phyloP scores from a whole-genome alignment of 768 basidiomycete species.

The Porphyrellus cyaneotinctus region DNA sequence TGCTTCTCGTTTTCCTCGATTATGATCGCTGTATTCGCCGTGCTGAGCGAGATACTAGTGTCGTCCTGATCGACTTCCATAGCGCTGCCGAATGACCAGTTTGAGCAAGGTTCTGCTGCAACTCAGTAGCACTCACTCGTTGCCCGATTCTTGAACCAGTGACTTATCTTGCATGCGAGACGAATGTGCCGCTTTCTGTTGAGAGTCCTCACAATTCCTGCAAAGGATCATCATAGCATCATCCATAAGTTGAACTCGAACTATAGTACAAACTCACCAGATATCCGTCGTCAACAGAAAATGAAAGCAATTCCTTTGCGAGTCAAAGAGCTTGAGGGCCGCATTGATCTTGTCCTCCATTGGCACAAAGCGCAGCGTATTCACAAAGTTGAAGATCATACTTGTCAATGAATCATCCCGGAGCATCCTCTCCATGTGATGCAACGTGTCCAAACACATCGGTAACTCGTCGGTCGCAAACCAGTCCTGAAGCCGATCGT shows the following conservation, averaged over 20 bases:
- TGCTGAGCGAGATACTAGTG: not conserved
- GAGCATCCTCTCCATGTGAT: constrained; percentile 9
- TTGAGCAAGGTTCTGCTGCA: not conserved
- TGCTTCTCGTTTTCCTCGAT: not conserved
- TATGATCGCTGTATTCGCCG: not conserved
- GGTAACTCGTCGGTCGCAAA: constrained; percentile 3
- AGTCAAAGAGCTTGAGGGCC: constrained; percentile 7
- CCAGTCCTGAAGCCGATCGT: constrained; percentile 11
- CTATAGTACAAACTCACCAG: constrained; percentile 1
- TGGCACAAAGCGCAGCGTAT: not conserved
- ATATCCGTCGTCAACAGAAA: constrained; percentile 8
- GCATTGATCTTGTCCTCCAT: constrained; percentile 5
- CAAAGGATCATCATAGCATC: not conserved
- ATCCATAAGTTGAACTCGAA: not conserved
- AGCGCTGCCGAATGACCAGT: not conserved
- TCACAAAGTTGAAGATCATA: not conserved
- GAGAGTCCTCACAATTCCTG: constrained; percentile 8
- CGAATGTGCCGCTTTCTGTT: not conserved
- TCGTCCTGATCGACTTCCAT: not conserved
- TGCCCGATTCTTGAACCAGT: not conserved
- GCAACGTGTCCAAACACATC: constrained; percentile 4
- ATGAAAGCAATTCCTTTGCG: constrained; percentile 1
- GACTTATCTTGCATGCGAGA: not conserved
- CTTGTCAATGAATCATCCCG: not conserved
- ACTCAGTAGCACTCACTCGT: not conserved